phyloP scores from a whole-genome alignment of 768 basidiomycete species.

The Dictyophora rubrovolvata region DNA sequence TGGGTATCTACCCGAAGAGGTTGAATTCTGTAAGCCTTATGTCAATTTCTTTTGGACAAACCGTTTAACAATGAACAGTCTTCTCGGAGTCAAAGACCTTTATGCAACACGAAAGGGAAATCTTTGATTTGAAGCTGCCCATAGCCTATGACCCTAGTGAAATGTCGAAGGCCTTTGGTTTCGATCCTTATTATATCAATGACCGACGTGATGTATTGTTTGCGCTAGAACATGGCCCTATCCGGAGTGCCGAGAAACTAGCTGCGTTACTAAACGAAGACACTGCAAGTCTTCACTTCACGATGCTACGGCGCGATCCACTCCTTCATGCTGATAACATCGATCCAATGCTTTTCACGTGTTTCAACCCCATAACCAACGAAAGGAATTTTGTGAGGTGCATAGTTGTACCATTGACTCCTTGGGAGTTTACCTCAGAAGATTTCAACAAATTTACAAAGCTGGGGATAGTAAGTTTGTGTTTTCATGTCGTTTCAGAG shows the following conservation, averaged over 20 bases:
- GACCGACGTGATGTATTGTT: background rate
- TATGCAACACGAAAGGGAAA: background rate
- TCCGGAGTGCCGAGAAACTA: background rate
- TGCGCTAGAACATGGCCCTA: conserved; percentile 1
- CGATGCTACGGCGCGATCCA: background rate
- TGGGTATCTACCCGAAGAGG: too few relatives aligned
- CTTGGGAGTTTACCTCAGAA: conserved; percentile 1
- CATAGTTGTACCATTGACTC: background rate
- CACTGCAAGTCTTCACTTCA: background rate
- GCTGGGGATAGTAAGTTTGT: background rate
- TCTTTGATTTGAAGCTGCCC: background rate
- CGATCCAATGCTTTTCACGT: background rate
- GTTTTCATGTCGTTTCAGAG: background rate
- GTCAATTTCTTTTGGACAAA: too few relatives aligned
- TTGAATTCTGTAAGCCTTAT: too few relatives aligned
- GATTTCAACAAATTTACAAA: conserved; percentile 1
- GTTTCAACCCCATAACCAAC: background rate
- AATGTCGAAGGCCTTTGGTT: background rate
- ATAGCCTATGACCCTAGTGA: background rate
- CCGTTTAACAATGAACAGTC: background rate
- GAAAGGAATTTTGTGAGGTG: background rate
- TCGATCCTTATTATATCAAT: conserved; percentile 1
- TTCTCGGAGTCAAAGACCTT: background rate
- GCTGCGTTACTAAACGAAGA: background rate
- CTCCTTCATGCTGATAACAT: background rate